Base-by-base conservation (phyloP, 768 basidiomycete genomes). In the Boletus barrowsii region DNA sequence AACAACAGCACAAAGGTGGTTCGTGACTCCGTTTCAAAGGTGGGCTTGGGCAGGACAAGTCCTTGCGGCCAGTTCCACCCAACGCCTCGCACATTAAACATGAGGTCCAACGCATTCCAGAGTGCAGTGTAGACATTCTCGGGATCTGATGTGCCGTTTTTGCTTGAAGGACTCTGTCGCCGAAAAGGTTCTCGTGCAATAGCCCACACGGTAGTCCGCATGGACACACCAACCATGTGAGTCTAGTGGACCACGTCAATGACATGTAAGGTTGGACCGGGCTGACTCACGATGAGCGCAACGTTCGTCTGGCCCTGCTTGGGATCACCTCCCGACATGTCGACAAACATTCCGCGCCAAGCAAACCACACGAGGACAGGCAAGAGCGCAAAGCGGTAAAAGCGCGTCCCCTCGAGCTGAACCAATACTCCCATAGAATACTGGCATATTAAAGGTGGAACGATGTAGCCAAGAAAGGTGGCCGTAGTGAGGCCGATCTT, bases 361-460 rank as follows among this genome's bases (percentile, higher is more conserved):
- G 76, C 62, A 5, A 68, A 58, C 70, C 74, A 79, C 14, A 80
- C 56, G 3, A 79, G 67, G 36, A 81, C 53, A 5, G 82, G 80
- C 5, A 84, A 67, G n/a, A 83, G 47, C 1, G 79, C 77, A 46
- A 82, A 48, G 36, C 83, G 79, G 53, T 79, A 64, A 5, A 65
- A 55, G 10, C 45, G 49, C 3, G 55, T 76, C 65, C 13, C 82
- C 78, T 45, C 68, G 67, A 77, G 66, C 43, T 80, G 70, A n/a
- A 83, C 79, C 35, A 86, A 73, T 22, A 82, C 68, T 4, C 79
- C 83, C 46, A 79, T 78, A 11, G 66, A 63, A 68, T 79, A 82
- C 60, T 81, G 79, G 51, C 70, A 70, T 9, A 75, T 49, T 0
- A 79, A 29, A 18, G 76, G 67, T 1, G 79, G 80, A 10, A 79